phyloP scores from a whole-genome alignment of 306 rosid species.

The Lotus japonicus region DNA sequence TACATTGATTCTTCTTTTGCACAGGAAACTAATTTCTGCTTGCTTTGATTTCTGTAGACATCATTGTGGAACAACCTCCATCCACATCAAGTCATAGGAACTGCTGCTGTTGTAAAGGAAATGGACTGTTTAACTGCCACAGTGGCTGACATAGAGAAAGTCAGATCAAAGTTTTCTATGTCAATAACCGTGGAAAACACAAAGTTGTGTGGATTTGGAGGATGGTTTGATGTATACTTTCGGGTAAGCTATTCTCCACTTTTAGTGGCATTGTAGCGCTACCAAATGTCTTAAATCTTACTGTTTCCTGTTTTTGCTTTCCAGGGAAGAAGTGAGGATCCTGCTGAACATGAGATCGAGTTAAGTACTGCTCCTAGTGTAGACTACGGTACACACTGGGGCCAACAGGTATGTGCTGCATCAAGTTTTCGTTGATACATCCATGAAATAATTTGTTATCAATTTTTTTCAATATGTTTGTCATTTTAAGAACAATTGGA shows the following conservation, averaged over 20 bases:
- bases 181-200: conserved; percentile 51
- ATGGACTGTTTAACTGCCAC: conserved; percentile 90
- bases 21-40: conserved; percentile 13
- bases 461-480: background rate
- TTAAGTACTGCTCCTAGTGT: conserved; percentile 87
- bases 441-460: background rate
- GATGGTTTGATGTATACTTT: conserved; percentile 99
- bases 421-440: background rate
- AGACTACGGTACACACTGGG: conserved; percentile 79
- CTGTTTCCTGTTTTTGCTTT: conserved; percentile 13
- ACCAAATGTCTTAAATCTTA: conserved; percentile 4
- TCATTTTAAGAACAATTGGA: background rate
- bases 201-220: conserved; percentile 75
- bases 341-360: conserved; percentile 67
- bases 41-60: conserved; percentile 47
- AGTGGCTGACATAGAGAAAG: conserved; percentile 68
- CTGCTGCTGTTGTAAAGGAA: conserved; percentile 67
- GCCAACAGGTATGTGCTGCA: conserved; percentile 73
- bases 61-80: conserved; percentile 90
- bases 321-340: conserved; percentile 91
- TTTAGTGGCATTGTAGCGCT: background rate
- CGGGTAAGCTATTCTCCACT: conserved; percentile 49
- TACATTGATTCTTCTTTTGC: background rate
- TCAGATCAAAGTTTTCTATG: conserved; percentile 44
- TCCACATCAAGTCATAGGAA: conserved; percentile 84